phyloP scores from a whole-genome alignment of 805 yeast species.

The Wickerhamomyces strasburgensis region DNA sequence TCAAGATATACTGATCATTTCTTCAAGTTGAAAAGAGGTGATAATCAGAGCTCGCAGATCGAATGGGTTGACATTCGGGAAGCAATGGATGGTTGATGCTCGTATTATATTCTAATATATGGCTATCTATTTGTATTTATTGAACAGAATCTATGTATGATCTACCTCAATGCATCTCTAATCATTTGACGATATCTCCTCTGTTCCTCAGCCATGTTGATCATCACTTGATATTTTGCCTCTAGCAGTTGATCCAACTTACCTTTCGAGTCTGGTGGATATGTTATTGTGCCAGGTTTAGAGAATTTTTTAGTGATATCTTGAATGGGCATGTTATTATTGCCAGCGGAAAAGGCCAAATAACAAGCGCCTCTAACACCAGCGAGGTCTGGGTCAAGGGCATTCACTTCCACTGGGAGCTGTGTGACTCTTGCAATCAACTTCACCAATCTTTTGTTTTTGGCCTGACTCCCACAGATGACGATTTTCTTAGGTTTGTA shows the following conservation, averaged over 20 bases:
- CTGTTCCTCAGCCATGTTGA: slow-evolving; percentile 34
- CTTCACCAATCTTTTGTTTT: slow-evolving; percentile 36
- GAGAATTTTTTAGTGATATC: slow-evolving; percentile 13
- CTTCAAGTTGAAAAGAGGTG: slow-evolving; percentile 75
- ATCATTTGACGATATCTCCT: slow-evolving; percentile 23
- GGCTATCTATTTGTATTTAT: not conserved
- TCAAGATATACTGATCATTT: slow-evolving; percentile 81
- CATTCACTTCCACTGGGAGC: slow-evolving; percentile 19
- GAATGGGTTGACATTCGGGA: slow-evolving; percentile 45
- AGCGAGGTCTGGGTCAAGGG: slow-evolving; percentile 17
- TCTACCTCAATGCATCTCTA: slow-evolving; percentile 10
- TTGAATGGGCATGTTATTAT: slow-evolving; percentile 7
- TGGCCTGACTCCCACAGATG: slow-evolving; percentile 53
- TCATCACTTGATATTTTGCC: slow-evolving; percentile 22
- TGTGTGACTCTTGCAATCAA: slow-evolving; percentile 27
- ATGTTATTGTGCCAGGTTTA: not conserved
- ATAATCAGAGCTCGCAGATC: slow-evolving; percentile 75
- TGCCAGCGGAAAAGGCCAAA: slow-evolving; percentile 15
- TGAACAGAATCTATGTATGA: not conserved
- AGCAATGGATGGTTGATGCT: slow-evolving; percentile 19
- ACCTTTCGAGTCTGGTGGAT: slow-evolving; percentile 1
- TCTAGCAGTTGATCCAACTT: slow-evolving; percentile 19
- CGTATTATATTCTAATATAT: not conserved
- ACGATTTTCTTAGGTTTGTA: slow-evolving; percentile 30
- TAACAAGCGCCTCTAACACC: slow-evolving; percentile 29